Evolutionary conservation across 2,329 filamentous ascomycete genomes (phyloP), one percentile per base, ranked within the genome.

Genomic region (Talaromyces marneffei): DNA sequence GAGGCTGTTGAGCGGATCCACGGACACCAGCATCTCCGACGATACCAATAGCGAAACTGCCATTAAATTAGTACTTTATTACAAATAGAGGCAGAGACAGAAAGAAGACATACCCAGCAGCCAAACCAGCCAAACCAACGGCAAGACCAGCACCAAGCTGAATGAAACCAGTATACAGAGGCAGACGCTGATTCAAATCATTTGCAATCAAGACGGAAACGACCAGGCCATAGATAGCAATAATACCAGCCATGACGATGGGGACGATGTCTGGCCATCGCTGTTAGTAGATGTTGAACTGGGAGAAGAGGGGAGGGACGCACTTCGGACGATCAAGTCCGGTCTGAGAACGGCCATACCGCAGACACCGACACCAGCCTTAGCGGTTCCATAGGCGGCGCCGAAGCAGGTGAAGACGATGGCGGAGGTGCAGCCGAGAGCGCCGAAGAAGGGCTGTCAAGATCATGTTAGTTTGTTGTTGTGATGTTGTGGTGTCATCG

Each of bases 171-270:
- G 89, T 91, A 71, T 88, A 93, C 64, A 94, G 83, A 64, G 90
- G 83, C 65, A 89, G 79, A 66, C 85, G 75, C 79, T 93, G 89
- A 70, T 82, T 83, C 66, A 94, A 82, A 71, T 86, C 87, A 76
- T 91, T 89, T 73, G 90, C 92, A 74, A 94, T 91, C 72, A 94
- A 80, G 76, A 94, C 90, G 18, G 90, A 92, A 64, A 93, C 90
- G 79, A 94, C 90, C 67, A 94, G 85, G 72, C 90, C 90, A 82
- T 94, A 99, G 79, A 99, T 97, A 89, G 91, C 94, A 81, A 99
- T 97, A 80, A 99, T 99, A 97, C 94, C 94, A 84, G 94, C 94
- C 94, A 99, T 99, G 87, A 99, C 96, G 80, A 97, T 94, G 77
- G 94, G 94, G 67, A 97, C 93, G 79, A 97, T 97, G 85, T 97